Conservation (phyloP, 305 asterid genomes). For the Fraxinus sp. region DNA sequence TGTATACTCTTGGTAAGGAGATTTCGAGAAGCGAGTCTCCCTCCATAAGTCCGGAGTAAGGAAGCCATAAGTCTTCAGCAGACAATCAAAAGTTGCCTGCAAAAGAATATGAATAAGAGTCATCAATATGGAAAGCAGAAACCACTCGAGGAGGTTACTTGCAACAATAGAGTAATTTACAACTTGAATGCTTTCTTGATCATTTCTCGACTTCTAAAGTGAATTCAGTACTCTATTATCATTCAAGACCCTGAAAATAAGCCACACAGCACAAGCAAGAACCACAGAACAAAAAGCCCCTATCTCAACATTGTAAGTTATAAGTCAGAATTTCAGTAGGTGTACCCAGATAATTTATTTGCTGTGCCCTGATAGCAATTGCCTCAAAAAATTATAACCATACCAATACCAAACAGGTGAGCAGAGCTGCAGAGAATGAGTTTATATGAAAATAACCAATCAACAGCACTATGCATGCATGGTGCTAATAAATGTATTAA, state of each 20-base stretch:
- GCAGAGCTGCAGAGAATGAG: background rate
- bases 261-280: background rate
- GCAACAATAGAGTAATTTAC: background rate
- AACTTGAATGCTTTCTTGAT: background rate
- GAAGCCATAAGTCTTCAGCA: constrained; percentile 79
- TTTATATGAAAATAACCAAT: background rate
- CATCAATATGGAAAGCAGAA: background rate
- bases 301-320: background rate
- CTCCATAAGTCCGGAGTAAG: constrained; percentile 78
- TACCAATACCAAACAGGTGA: background rate
- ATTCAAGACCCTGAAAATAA: background rate
- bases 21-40: constrained; percentile 61
- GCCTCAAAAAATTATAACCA: background rate
- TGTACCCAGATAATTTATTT: background rate
- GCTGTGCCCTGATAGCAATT: background rate
- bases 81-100: constrained; percentile 81
- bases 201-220: background rate
- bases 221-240: background rate
- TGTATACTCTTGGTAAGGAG: constrained; percentile 73
- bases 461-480: background rate
- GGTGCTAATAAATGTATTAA: background rate
- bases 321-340: background rate
- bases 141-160: background rate
- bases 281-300: background rate
- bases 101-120: background rate